Conservation (phyloP, 306 rosid species). For the Betula pendula region DNA sequence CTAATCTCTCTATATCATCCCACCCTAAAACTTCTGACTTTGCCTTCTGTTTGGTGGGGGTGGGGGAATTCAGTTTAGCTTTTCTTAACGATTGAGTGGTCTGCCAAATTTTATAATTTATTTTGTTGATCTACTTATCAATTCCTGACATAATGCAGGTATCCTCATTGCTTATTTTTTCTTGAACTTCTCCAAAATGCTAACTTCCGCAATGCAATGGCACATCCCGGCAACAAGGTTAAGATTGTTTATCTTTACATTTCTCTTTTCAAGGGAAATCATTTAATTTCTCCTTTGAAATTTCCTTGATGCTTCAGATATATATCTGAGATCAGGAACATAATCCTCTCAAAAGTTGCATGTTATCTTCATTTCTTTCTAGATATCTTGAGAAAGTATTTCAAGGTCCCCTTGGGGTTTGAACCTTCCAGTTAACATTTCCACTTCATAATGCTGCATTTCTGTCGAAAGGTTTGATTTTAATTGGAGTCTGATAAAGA, state of each 20-base stretch:
- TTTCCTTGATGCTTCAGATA: background rate
- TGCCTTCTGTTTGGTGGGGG: background rate
- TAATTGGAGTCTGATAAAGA: no score
- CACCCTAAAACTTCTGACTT: background rate
- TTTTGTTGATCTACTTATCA: slow-evolving; percentile 3
- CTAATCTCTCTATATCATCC: slow-evolving; percentile 17
- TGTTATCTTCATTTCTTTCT: slow-evolving; percentile 12
- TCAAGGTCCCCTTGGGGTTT: background rate
- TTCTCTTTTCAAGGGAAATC: background rate
- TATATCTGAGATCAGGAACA: background rate
- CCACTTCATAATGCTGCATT: background rate
- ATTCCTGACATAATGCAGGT: slow-evolving; percentile 50
- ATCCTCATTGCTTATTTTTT: slow-evolving; percentile 90
- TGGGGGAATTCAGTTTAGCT: background rate
- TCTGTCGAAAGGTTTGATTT: no score
- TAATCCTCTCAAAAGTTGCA: background rate
- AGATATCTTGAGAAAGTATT: background rate
- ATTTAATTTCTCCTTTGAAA: slow-evolving; percentile 4
- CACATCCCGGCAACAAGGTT: slow-evolving; percentile 92
- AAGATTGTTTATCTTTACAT: slow-evolving; percentile 12
- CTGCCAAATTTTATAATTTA: background rate
- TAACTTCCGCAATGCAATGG: slow-evolving; percentile 92
- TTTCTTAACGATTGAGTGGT: background rate
- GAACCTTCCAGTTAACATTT: background rate
- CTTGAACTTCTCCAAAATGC: slow-evolving; percentile 95